Base-by-base conservation (phyloP, 108 stramenopile genomes). In the Cyclotella choctawhatcheeana region DNA sequence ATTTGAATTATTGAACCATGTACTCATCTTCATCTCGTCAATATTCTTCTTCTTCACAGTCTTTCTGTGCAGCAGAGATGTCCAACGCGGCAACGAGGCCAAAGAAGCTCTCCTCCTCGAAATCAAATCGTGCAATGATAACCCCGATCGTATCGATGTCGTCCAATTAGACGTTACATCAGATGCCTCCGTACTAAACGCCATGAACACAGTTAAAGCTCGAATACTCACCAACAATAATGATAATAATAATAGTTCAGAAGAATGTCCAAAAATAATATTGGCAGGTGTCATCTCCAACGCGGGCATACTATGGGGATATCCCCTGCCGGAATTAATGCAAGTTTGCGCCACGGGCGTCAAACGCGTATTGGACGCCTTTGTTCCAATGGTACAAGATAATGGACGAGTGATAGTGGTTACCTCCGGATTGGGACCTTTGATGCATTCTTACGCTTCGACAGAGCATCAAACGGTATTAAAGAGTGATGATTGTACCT, bases 251-350 rank as follows among this genome's bases (percentile, higher is more conserved):
- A 73, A 73, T 14, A 22, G 51, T 6, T 33, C 29, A 26, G 24
- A 21, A 35, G 64, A 16, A 1, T 2, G 34, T 5, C 22, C n/a
- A 5, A 40, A 16, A 45, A 32, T 80, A 2, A 55, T 18, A 67
- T 45, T 80, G 37, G 22, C 33, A 5, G 79, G 79, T 16, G 31
- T 80, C 0, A 73, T 80, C 0, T 68, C 55, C 60, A 80, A 80
- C 16, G 79, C 79, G 0, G 79, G 79, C 5, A 69, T 80, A 31
- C 45, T 74, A 1, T 80, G 79, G 79, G 79, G 79, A 26, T 69
- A 80, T 64, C 70, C 79, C 2, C 25, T 80, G 22, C 31, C 59
- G 13, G 73, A 80, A 53, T 27, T 80, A 7, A 53, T 80, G 52
- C 51, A 80, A 17, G 73, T 74, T 31, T 74, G 73, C 35, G 53